A percentile compares a stretch with the other conserved stretches of the same genome.
Conservation (phyloP, 768 basidiomycete genomes). For the Rhizopogon rudus region DNA sequence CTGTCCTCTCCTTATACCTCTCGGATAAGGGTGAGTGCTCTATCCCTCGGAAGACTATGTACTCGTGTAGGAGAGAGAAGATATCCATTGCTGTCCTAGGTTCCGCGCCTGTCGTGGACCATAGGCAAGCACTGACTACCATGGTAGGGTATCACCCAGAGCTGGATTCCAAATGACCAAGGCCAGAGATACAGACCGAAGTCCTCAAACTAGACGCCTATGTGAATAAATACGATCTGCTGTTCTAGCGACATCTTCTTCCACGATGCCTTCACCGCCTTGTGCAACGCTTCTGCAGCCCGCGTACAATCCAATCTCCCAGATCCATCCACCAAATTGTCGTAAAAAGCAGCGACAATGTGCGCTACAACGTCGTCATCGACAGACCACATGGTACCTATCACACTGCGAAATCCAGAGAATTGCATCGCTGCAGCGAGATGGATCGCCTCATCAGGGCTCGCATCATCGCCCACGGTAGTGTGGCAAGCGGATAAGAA, state of each 20-base stretch:
- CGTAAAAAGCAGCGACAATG: background rate
- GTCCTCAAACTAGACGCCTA: background rate
- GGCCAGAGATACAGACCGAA: too few relatives aligned
- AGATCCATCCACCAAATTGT: background rate
- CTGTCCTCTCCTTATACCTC: too few relatives aligned
- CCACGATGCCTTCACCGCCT: background rate
- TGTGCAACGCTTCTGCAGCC: constrained; percentile 1
- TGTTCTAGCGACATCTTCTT: background rate
- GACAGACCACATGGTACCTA: constrained; percentile 18
- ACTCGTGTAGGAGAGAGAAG: too few relatives aligned
- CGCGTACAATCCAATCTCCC: constrained; percentile 1
- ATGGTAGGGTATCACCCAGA: too few relatives aligned
- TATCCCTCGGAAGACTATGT: too few relatives aligned
- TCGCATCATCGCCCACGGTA: constrained; percentile 11
- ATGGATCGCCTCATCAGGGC: constrained; percentile 16
- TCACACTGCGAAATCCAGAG: constrained; percentile 15
- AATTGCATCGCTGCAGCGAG: constrained; percentile 18
- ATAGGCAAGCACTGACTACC: too few relatives aligned
- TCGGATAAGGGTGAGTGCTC: too few relatives aligned
- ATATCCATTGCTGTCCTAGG: too few relatives aligned
- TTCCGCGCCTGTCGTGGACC: too few relatives aligned
- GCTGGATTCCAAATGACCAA: too few relatives aligned
- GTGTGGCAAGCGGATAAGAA: constrained; percentile 19
- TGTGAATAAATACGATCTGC: constrained; percentile 4
- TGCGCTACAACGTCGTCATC: background rate